A percentile compares a stretch with the other conserved stretches of the same genome.
Evolutionary conservation across 139 green algal species (phyloP).

Genomic region (Chloropicon primus): DNA sequence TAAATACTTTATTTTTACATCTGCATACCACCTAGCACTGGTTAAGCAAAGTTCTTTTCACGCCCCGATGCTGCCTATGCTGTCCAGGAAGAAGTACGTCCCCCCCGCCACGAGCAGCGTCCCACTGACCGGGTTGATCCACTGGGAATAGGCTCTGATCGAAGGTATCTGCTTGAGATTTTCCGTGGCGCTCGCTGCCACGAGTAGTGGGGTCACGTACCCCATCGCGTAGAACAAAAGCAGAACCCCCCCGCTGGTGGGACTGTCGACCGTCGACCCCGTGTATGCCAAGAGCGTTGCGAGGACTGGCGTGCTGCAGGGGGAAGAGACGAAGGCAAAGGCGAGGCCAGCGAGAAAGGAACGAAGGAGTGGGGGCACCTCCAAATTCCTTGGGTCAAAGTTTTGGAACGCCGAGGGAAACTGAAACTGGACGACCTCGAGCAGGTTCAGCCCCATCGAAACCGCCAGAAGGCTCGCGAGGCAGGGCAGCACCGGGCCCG

Average conservation of each 20-base stretch:
- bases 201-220: constrained; percentile 83
- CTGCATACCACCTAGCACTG: neutral
- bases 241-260: constrained; percentile 24
- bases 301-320: constrained; percentile 77
- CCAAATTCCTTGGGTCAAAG: constrained; percentile 45
- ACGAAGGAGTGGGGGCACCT: constrained; percentile 27
- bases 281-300: constrained; percentile 87
- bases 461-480: constrained; percentile 58
- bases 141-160: constrained; percentile 58
- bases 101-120: constrained; percentile 67
- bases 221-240: constrained; percentile 41
- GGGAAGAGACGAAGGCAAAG: constrained; percentile 91
- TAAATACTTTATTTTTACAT: neutral
- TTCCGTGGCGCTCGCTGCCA: constrained; percentile 70
- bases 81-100: constrained; percentile 63
- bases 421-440: constrained; percentile 63
- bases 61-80: neutral
- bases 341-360: constrained; percentile 80
- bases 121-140: constrained; percentile 75
- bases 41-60: neutral
- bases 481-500: constrained; percentile 23
- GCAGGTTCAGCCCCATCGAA: constrained; percentile 85
- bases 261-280: constrained; percentile 36
- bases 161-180: constrained; percentile 53
- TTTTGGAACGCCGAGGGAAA: constrained; percentile 54